These are phyloP conservation scores for Colletotrichum siamense DNA, from an alignment of 2,329 filamentous ascomycete genomes.

Conservation along the genomic window DNA sequence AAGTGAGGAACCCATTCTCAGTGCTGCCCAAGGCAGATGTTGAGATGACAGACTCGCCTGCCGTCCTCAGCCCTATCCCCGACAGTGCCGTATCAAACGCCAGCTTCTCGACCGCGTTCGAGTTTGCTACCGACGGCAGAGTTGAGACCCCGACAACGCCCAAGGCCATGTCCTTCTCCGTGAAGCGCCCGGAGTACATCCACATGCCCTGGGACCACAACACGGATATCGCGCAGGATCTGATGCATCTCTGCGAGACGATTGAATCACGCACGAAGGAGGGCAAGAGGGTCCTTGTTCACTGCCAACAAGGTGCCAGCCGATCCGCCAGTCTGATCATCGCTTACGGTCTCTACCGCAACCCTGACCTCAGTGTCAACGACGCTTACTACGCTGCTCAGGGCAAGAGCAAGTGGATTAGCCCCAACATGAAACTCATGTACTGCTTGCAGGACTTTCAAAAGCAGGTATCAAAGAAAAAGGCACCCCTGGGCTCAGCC, in stretches of 20 bases:
- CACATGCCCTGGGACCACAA: slow-evolving; percentile 91
- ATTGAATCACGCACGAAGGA: slow-evolving; percentile 76
- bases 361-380: slow-evolving; percentile 78
- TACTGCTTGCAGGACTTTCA: slow-evolving; percentile 87
- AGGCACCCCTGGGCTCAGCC: slow-evolving; percentile 47
- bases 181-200: slow-evolving; percentile 77
- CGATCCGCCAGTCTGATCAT: slow-evolving; percentile 87
- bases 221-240: slow-evolving; percentile 80
- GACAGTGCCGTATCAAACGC: slow-evolving; percentile 64
- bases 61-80: slow-evolving; percentile 50
- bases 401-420: slow-evolving; percentile 84
- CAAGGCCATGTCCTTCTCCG: slow-evolving; percentile 50
- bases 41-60: slow-evolving; percentile 33
- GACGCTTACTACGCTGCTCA: slow-evolving; percentile 85
- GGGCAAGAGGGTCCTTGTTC: slow-evolving; percentile 80
- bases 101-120: slow-evolving; percentile 67
- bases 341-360: slow-evolving; percentile 82
- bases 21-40: slow-evolving; percentile 32
- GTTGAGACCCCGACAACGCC: slow-evolving; percentile 62
- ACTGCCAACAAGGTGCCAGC: slow-evolving; percentile 87
- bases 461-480: slow-evolving; percentile 63
- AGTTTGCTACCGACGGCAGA: slow-evolving; percentile 49
- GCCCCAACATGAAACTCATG: slow-evolving; percentile 90
- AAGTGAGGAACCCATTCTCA: slow-evolving; percentile 79
- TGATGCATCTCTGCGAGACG: slow-evolving; percentile 76